A percentile compares a stretch with the other conserved stretches of the same genome.
Evolutionary conservation across 176 grass and related monocot genomes (phyloP).

Genomic region (Oryza nivara): DNA sequence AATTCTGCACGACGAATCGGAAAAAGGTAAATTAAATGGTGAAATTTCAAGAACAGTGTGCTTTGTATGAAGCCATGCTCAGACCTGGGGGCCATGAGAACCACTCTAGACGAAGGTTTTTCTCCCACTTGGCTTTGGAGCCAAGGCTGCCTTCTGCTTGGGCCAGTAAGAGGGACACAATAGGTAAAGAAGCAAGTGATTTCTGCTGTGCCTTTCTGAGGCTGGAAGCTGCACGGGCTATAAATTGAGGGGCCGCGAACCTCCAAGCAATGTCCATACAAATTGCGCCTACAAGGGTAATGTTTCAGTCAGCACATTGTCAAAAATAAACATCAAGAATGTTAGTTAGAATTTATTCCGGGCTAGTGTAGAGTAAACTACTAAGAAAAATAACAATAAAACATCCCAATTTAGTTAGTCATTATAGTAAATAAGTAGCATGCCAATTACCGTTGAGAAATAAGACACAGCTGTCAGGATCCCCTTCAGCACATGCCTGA

Average conservation of each 20-base stretch:
- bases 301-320: slow-evolving; percentile 28
- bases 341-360: neutral
- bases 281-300: slow-evolving; percentile 57
- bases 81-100: slow-evolving; percentile 84
- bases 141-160: slow-evolving; percentile 93
- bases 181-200: slow-evolving; percentile 55
- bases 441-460: slow-evolving; percentile 71
- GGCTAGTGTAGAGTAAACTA: neutral
- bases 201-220: slow-evolving; percentile 81
- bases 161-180: slow-evolving; percentile 78
- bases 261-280: slow-evolving; percentile 75
- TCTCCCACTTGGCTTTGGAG: slow-evolving; percentile 88
- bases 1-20: slow-evolving; percentile 49
- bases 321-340: neutral
- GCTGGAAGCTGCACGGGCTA: slow-evolving; percentile 63
- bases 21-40: neutral
- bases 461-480: slow-evolving; percentile 77
- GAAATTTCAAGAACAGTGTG: neutral
- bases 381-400: neutral
- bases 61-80: neutral
- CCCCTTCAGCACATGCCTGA: slow-evolving; percentile 64
- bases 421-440: neutral
- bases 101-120: slow-evolving; percentile 86
- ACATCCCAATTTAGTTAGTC: neutral
- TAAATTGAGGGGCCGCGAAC: slow-evolving; percentile 69